Base-by-base conservation (phyloP, 2,329 filamentous ascomycete species). In the Talaromyces sp. region DNA sequence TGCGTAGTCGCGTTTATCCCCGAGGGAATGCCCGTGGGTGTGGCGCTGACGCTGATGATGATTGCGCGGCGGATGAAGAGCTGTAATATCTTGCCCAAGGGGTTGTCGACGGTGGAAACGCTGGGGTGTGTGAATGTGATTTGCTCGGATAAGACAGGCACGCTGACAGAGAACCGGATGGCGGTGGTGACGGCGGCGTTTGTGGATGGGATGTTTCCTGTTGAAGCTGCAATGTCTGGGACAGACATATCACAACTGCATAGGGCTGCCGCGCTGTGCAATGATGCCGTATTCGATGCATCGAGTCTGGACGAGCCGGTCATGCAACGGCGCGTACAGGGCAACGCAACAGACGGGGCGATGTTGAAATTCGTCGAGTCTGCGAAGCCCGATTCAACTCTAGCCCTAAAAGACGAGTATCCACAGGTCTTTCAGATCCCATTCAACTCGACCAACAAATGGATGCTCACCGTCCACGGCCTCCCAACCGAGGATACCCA, bases 401-500 rank as follows among this genome's bases (percentile, higher is more conserved):
- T 48, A 11, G 17, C 8, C 14, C 77, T 91, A 58, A 81, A 82
- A 0, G 76, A 83, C 0, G 83, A 88, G 0, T 73, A 81, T 0
- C 81, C 82, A 48, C 85, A 84, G 58, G 81, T 85, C 3, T 91
- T 87, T 66, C 85, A 89, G 60, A 79, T 90, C 24, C 86, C 88
- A 0, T 92, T 92, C 75, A 92, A 92, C 75, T 90, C 87, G 72
- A 90, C 91, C 77, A 92, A 92, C 76, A 92, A 92, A 72, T 92
- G 86, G 74, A 92, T 91, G 85, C 83, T 92, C 56, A 83, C 85
- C 32, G 80, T 88, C 61, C 65, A 66, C 60, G 62, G 65, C 60
- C 70, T 65, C 67, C 69, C 75, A 6, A 58, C 52, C n/a, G 56
- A 63, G 32, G 32, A 58, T 24, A 4, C 56, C 17, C 29, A 24